Base-by-base conservation (phyloP, 768 basidiomycete species). In the Suillus hirtellus region DNA sequence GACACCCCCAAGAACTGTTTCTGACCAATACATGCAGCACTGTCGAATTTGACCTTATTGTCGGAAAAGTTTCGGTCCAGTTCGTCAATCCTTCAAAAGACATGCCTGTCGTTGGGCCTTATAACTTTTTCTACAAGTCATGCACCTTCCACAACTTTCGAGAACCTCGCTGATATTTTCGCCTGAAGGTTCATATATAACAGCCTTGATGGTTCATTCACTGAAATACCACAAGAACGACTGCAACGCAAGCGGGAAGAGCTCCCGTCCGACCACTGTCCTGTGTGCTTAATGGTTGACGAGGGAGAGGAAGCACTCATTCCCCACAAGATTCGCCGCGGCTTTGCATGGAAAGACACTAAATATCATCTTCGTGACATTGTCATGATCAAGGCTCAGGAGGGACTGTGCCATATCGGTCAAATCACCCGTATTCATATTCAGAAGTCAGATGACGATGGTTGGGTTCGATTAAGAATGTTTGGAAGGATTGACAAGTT, bases 301-400 rank as follows among this genome's bases (percentile, higher is more conserved):
- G 73, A 81, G 60, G 65, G 65, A 14, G 70, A 80, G 12, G 67
- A 76, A n/a, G 74, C 77, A 12, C 60, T 66, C 19, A 63, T 68
- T n/a, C 70, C 74, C 14, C 64, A 67, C 1, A 71, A 65, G 35
- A 67, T 82, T n/a, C 63, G 67, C 0, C 73, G 73, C 21, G 88
- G 85, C 0, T 63, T 90, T 31, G 72, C 77, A 0, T 85, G 78
- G 68, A 74, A 72, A 11, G 84, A 83, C 0, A 66, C 76, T 1
- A 73, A 73, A 0, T 92, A 87, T 65, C 92, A 93, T 60, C 56
- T 77, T 0, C 73, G 85, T 49, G 91, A 93, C 43, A 90, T 84
- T 64, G 83, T 85, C 5, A 75, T 87, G 6, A 82, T 87, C 69
- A 78, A 71, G 49, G 67, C 81, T 0, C 72, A 77, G 0, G 65